A percentile compares a stretch with the other conserved stretches of the same genome.
These are phyloP conservation scores for Aspergillus ruber DNA, from an alignment of 2,329 filamentous ascomycete genomes.

Conservation along the genomic window DNA sequence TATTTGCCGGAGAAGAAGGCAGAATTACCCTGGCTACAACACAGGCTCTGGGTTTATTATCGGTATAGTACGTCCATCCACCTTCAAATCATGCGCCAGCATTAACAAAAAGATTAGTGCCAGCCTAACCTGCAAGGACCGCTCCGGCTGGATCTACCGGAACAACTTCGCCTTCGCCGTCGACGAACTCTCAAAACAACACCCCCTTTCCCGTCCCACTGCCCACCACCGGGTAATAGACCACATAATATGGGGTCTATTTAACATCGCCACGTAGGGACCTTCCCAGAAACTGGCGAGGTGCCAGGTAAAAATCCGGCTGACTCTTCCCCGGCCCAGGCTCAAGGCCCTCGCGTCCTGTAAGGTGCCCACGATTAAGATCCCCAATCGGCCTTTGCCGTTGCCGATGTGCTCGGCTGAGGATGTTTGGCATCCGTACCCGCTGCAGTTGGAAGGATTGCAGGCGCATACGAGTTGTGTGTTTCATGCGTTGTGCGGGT, in stretches of 20 bases:
- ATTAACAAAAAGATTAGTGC: slow-evolving; percentile 15
- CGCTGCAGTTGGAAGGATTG: slow-evolving; percentile 6
- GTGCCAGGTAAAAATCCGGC: neutral
- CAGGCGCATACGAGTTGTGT: slow-evolving; percentile 14
- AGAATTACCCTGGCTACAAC: slow-evolving; percentile 23
- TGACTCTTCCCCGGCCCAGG: neutral
- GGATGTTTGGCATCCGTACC: slow-evolving; percentile 19
- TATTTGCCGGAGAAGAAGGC: slow-evolving; percentile 24
- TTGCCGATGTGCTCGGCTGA: slow-evolving; percentile 4
- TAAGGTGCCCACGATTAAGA: slow-evolving; percentile 12
- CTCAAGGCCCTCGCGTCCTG: slow-evolving; percentile 2
- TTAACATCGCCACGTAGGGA: slow-evolving; percentile 20
- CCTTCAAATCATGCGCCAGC: neutral
- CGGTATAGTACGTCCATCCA: slow-evolving; percentile 18
- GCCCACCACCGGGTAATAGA: slow-evolving; percentile 12
- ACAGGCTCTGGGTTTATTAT: slow-evolving; percentile 26
- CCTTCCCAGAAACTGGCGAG: neutral
- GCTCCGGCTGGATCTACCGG: slow-evolving; percentile 23
- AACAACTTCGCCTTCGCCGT: slow-evolving; percentile 19
- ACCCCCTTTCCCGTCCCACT: slow-evolving; percentile 4
- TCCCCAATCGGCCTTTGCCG: slow-evolving; percentile 9
- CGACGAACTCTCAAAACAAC: slow-evolving; percentile 16
- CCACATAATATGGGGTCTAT: slow-evolving; percentile 19
- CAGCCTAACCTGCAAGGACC: slow-evolving; percentile 26
- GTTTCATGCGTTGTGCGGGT: slow-evolving; percentile 12